These are phyloP conservation scores for Yueomyces sp. DNA, from an alignment of 805 yeast genomes.

Conservation along the genomic window DNA sequence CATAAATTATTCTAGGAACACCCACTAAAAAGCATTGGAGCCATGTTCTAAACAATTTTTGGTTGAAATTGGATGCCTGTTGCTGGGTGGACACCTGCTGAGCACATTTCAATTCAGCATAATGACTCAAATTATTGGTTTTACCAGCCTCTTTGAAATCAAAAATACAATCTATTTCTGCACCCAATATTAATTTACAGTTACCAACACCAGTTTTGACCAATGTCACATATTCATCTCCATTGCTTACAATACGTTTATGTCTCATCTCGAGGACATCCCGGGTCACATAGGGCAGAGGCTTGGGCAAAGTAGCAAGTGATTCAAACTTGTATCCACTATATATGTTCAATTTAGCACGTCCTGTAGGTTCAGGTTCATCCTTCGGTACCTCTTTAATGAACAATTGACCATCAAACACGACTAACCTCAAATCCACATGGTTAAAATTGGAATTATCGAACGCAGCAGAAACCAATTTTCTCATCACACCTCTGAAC, in stretches of 20 bases:
- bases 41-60: conserved; percentile 73
- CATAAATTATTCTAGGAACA: conserved; percentile 66
- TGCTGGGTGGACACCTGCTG: conserved; percentile 39
- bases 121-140: conserved; percentile 47
- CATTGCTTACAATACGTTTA: conserved; percentile 47
- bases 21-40: conserved; percentile 88
- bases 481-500: conserved; percentile 67
- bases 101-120: conserved; percentile 74
- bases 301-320: conserved; percentile 58
- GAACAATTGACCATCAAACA: conserved; percentile 65
- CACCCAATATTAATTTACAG: conserved; percentile 56
- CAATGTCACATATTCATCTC: conserved; percentile 69
- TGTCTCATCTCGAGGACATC: conserved; percentile 52
- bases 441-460: conserved; percentile 39
- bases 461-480: conserved; percentile 45
- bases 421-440: conserved; percentile 47
- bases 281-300: conserved; percentile 60
- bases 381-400: conserved; percentile 34
- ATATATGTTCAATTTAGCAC: conserved; percentile 24
- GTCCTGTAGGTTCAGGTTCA: conserved; percentile 10
- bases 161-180: conserved; percentile 86
- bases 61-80: conserved; percentile 56
- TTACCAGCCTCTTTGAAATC: conserved; percentile 44
- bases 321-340: conserved; percentile 82
- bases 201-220: conserved; percentile 77